Base-by-base conservation (phyloP, 495 filamentous ascomycete genomes). In the Xylaria castorea region DNA sequence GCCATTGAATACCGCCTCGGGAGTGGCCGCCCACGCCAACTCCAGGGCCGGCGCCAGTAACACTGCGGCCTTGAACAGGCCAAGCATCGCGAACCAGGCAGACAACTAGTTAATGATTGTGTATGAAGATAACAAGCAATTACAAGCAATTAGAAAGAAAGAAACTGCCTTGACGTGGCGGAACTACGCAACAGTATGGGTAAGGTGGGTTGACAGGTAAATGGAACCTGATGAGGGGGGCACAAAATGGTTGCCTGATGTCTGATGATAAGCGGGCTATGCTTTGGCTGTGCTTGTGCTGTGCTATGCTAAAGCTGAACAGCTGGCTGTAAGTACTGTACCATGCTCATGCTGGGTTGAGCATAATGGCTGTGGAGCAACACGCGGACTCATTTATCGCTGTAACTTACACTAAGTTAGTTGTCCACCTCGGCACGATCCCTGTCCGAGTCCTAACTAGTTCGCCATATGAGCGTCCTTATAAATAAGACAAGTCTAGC, bases 1-100 rank as follows among this genome's bases (percentile, higher is more conserved):
- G 14, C 22, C n/a, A 20, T 51, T 61, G 38, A 53, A 46, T 50
- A 40, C 42, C 27, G 22, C 51, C 16, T 50, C 57, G 65, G 72
- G 40, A 70, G 57, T 8, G 32, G 67, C 53, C 25, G 51, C 61
- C 46, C 74, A 73, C 40, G 76, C 76, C 44, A 72, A 64, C 1
- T 69, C 77, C 63, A 80, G 68, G 68, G 76, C 75, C 53, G 81
- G 78, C 72, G 75, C 81, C 68, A 83, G 66, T 50, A 81, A 70
- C 38, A 79, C 71, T 46, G 76, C 72, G 44, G 72, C 76, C 68
- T 75, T 72, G 38, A 71, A 62, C 20, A 75, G 74, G 74, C 79
- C 80, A 69, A 76, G 80, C 81, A 84, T 84, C 20, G 55, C 74
- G 36, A 65, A 73, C 44, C 48, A 73, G 68, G 62, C 40, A 77